Base-by-base conservation (phyloP, 148 eudicot species). In the Rhododendron ovatum region DNA sequence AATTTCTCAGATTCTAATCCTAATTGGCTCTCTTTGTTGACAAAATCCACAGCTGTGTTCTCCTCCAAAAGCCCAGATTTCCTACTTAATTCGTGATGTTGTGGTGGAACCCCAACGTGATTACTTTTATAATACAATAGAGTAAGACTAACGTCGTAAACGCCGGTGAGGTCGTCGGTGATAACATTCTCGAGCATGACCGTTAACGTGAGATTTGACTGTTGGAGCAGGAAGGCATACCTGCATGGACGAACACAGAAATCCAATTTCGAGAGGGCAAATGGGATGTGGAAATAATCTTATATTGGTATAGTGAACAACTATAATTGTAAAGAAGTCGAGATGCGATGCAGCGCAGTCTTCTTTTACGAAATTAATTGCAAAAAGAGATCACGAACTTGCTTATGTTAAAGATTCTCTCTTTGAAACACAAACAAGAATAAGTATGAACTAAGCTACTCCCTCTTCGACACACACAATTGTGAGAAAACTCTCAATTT, bases 121-220 rank as follows among this genome's bases (percentile, higher is more conserved):
- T 41, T 8, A 51, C 63, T 53, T n/a, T 90, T 79, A 53, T 94
- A 96, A 78, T 89, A 92, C 75, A 86, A 20, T 15, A 96, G 89
- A 74, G 91, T 86, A 57, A 96, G 47, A 80, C 85, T 93, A 15
- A 96, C 88, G 37, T 91, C 73, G 85, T 91, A 93, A 82, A 91
- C 86, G n/a, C 99, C 98, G 45, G 92, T 94, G 89, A 88, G 92
- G 22, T 84, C 93, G 50, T 89, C 90, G 80, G 93, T 88, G 30
- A 95, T 91, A 2, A 92, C 2, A 88, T 96, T 96, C 85, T 96
- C 96, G 51, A 96, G 96, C 96, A 94, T 96, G 87, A 95, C 91
- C 15, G 95, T 74, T 24, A 96, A 76, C 17, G 89, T 43, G 78
- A 90, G 80, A 33, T 93, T 88, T 13, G 90, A 74, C 81, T 80